Conservation (phyloP, 164 flowering plant species). For the Stephania japonica region DNA sequence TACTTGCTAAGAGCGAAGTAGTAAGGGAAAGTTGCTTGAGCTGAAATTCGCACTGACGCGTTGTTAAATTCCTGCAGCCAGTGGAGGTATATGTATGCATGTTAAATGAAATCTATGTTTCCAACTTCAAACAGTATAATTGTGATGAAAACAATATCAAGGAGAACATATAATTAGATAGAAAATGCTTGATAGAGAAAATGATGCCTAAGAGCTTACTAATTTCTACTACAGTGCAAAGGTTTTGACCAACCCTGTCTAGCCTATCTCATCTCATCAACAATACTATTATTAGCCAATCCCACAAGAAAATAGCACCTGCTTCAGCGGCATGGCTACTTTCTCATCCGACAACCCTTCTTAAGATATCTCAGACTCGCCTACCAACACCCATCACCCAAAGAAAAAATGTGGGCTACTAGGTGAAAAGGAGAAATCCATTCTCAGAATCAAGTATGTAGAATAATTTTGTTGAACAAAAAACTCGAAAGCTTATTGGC, state of each 20-base stretch:
- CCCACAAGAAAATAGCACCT: neutral
- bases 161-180: neutral
- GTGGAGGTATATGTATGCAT: neutral
- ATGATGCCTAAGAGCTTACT: neutral
- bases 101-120: neutral
- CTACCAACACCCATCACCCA: neutral
- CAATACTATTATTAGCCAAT: neutral
- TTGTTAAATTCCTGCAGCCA: conserved; percentile 58
- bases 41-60: conserved; percentile 63
- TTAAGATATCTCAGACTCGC: neutral
- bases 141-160: neutral
- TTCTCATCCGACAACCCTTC: neutral
- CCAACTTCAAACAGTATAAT: neutral
- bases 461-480: neutral
- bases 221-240: neutral
- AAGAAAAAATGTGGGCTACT: neutral
- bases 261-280: neutral
- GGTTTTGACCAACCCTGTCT: neutral
- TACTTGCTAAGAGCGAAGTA: conserved; percentile 78
- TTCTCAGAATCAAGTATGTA: neutral
- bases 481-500: neutral
- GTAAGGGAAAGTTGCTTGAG: conserved; percentile 81
- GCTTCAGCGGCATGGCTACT: neutral
- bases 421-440: neutral
- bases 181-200: neutral